phyloP scores from a whole-genome alignment of 495 filamentous ascomycete genomes.

The Xylaria telfairii region DNA sequence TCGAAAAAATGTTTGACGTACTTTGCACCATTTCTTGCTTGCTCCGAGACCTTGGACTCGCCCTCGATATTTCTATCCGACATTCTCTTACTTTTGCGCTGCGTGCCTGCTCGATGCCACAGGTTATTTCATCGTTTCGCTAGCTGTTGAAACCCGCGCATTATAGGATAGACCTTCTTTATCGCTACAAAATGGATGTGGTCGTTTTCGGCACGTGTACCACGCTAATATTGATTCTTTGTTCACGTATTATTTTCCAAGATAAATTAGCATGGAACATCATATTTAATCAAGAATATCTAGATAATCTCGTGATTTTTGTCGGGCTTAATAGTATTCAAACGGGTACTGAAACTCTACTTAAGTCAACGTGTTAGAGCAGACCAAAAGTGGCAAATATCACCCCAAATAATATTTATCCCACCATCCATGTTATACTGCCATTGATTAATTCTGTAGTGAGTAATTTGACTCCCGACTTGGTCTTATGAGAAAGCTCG shows the following conservation, averaged over 20 bases:
- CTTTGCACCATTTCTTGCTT: slow-evolving; percentile 3
- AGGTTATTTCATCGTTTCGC: not conserved
- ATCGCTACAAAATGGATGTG: not conserved
- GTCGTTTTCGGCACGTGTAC: not conserved
- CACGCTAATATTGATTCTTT: not conserved
- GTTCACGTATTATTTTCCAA: not conserved
- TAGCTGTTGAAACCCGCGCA: not conserved
- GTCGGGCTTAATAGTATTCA: not conserved
- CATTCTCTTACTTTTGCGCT: not conserved
- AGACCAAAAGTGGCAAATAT: not conserved
- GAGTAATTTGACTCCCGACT: not conserved
- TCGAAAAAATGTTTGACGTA: not conserved
- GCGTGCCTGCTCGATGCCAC: not conserved
- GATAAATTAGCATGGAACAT: too few relatives aligned
- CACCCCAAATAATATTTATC: not conserved
- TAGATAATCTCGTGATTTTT: not conserved
- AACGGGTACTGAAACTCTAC: not conserved
- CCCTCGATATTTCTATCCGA: not conserved
- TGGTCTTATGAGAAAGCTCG: not conserved
- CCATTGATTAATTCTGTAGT: not conserved
- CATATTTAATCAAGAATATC: not conserved
- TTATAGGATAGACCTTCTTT: not conserved
- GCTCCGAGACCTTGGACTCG: not conserved
- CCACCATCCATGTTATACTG: too few relatives aligned
- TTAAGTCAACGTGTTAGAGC: not conserved